Conservation (phyloP, 305 asterid species). For the Nicotiana rustica region DNA sequence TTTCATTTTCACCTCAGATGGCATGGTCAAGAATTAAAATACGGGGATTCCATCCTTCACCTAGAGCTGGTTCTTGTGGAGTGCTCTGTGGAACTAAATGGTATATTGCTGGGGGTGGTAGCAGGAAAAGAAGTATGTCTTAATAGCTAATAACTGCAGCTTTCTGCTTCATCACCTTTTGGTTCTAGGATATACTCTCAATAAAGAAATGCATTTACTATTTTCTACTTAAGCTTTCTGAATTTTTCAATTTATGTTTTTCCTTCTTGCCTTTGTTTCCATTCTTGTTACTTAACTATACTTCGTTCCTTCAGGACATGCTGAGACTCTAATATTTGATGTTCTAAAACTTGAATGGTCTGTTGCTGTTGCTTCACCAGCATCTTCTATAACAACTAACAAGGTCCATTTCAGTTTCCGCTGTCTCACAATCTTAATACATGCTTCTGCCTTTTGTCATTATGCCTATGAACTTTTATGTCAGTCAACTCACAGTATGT, state of each 20-base stretch:
- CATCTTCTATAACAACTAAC: conserved; percentile 81
- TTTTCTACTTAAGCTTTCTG: not conserved
- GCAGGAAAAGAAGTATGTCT: conserved; percentile 86
- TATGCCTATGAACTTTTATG: not conserved
- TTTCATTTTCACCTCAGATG: conserved; percentile 66
- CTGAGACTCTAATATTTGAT: conserved; percentile 87
- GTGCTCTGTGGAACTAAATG: conserved; percentile 93
- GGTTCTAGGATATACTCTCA: not conserved
- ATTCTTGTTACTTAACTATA: conserved; percentile 31
- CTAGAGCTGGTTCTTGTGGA: conserved; percentile 98
- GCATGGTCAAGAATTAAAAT: conserved; percentile 90
- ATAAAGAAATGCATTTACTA: conserved; percentile 18
- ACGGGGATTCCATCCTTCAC: conserved; percentile 95
- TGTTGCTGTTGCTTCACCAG: conserved; percentile 74
- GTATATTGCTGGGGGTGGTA: conserved; percentile 98
- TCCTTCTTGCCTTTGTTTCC: conserved; percentile 23
- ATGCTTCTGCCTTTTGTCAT: conserved; percentile 7
- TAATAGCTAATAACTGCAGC: conserved; percentile 23
- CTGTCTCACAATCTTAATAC: conserved; percentile 23
- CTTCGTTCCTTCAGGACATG: conserved; percentile 63
- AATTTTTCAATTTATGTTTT: conserved; percentile 30
- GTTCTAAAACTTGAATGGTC: conserved; percentile 93
- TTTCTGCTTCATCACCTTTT: conserved; percentile 9
- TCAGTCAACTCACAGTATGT: conserved; percentile 10
- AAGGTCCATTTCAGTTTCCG: conserved; percentile 63